A percentile compares a stretch with the other conserved stretches of the same genome.
Evolutionary conservation across 768 basidiomycete genomes (phyloP).

Genomic region (Russula sp.): DNA sequence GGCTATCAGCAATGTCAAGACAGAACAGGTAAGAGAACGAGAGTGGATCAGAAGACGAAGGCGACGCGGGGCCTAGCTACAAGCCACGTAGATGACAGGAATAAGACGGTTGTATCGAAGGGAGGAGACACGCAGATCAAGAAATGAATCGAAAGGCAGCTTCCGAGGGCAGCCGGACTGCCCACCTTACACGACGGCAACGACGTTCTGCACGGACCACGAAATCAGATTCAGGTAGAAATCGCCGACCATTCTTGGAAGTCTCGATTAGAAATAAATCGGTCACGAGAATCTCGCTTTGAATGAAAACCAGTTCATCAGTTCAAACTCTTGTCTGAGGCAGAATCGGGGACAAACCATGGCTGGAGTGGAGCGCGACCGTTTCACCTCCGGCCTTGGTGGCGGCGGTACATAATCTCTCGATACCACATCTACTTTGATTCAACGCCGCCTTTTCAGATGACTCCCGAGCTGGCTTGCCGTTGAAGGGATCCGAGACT

Average conservation of each 20-base stretch:
- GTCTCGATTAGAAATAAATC: conserved; percentile 66
- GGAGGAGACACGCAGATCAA: too few relatives aligned
- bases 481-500: conserved; percentile 54
- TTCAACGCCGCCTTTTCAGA: conserved; percentile 75
- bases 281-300: conserved; percentile 55
- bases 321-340: conserved; percentile 1
- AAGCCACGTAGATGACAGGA: too few relatives aligned
- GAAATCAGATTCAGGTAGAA: conserved; percentile 94
- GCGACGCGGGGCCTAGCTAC: too few relatives aligned
- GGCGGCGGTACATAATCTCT: conserved; percentile 69
- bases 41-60: too few relatives aligned
- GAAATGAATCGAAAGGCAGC: too few relatives aligned
- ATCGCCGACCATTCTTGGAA: conserved; percentile 90
- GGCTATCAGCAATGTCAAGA: too few relatives aligned
- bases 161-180: too few relatives aligned
- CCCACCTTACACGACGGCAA: too few relatives aligned
- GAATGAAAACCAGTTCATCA: conserved; percentile 23
- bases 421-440: conserved; percentile 73
- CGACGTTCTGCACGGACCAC: conserved; percentile 83
- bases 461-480: conserved; percentile 65
- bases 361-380: conserved; percentile 72
- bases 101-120: too few relatives aligned
- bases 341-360: conserved; percentile 34
- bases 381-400: conserved; percentile 56
- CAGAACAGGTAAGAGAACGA: too few relatives aligned